Base-by-base conservation (phyloP, 2,329 filamentous ascomycete species). In the Penicillium sp. region DNA sequence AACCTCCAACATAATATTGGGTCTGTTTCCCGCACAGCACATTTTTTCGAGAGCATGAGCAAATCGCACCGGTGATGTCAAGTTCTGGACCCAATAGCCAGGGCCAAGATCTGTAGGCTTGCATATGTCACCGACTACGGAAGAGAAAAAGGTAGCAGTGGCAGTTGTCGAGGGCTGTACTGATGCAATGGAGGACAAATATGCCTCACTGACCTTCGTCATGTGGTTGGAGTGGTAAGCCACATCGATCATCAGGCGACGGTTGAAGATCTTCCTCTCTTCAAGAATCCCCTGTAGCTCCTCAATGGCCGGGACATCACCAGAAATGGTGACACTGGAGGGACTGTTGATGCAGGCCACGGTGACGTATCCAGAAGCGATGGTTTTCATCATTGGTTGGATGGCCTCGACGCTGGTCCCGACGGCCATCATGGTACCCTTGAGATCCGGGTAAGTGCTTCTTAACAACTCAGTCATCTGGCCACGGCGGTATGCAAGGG, bases 401-500 rank as follows among this genome's bases (percentile, higher is more conserved):
- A 53, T 43, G 38, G 48, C 29, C 7, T 58, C 56, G 1, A 54
- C 47, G n/a, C 53, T 44, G 21, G 61, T 33, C 12, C 63, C 64
- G 43, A 61, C 55, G 17, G 65, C 64, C 41, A 64, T 53, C 65
- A 68, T 68, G 4, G 52, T 54, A 10, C 64, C 61, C 26, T 62
- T 53, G 3, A 58, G 45, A 13, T 53, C 47, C 1, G 63, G 61
- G 31, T 56, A 59, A 17, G 49, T 43, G 1, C 41, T 45, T 32
- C 58, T 60, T 21, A 52, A 51, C 15, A 50, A 52, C 34, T 48
- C 58, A 28, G 44, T 56, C 42, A 47, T 58, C 56, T 62, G 52
- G 45, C 53, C 26, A 49, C 62, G 45, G 51, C 57, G 49, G 53
- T 63, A 60, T 5, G 56, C 55, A 4, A 60, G 46, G 12, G 60